Evolutionary conservation across 1,139 yeast species (phyloP).

Genomic region (Tardiomyces depauwii): DNA sequence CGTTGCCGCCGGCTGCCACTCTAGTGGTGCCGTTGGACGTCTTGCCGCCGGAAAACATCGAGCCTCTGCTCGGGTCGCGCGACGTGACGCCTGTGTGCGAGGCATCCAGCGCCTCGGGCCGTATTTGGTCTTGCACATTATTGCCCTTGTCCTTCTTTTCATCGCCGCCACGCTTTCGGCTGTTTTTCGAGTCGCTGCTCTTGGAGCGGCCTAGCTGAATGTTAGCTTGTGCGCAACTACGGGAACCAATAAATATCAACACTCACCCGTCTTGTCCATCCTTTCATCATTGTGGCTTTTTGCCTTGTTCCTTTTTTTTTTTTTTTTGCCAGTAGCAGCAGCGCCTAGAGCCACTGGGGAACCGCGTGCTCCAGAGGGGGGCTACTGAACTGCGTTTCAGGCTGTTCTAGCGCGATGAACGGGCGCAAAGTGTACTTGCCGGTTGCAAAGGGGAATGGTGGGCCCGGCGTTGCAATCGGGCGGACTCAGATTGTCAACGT

Average conservation of each 20-base stretch:
- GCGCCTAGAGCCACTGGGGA: no score
- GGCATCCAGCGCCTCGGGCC: slow-evolving; percentile 17
- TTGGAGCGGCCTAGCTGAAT: slow-evolving; percentile 20
- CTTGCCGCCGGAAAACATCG: neutral
- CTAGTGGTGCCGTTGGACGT: neutral
- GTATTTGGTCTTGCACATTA: slow-evolving; percentile 8
- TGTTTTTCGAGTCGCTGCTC: slow-evolving; percentile 15
- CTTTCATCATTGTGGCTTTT: slow-evolving; percentile 24
- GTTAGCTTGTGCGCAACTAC: no score
- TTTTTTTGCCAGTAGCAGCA: no score
- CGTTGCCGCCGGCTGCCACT: neutral
- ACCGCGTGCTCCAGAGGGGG: no score
- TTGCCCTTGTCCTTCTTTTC: slow-evolving; percentile 4
- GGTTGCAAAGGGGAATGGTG: no score
- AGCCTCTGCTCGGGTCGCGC: slow-evolving; percentile 8
- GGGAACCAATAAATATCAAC: no score
- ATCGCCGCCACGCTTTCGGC: slow-evolving; percentile 2
- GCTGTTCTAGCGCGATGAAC: no score
- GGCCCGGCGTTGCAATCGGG: no score
- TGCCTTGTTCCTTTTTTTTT: neutral
- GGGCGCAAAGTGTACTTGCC: no score
- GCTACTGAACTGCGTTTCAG: no score
- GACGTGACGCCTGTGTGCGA: slow-evolving; percentile 16
- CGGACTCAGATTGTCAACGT: no score
- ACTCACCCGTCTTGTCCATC: slow-evolving; percentile 26